phyloP scores from a whole-genome alignment of 108 stramenopile species.

The Pseudonitzschia multiseries region DNA sequence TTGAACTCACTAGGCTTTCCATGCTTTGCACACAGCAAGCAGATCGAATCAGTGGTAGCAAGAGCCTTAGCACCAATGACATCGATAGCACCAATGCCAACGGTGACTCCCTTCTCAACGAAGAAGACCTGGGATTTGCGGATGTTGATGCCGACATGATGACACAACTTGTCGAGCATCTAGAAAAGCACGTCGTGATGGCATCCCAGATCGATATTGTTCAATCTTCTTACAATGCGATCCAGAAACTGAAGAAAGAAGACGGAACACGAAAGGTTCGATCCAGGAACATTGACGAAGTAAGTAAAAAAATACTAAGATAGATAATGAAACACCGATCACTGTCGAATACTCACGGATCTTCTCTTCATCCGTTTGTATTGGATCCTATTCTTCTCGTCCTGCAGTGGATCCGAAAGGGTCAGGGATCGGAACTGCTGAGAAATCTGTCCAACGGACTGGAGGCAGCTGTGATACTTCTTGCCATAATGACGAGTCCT shows the following conservation, averaged over 20 bases:
- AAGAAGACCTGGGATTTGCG: conserved; percentile 29
- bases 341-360: not conserved
- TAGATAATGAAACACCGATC: too few species aligned
- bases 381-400: too few species aligned
- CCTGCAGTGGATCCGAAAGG: conserved; percentile 25
- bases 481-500: conserved; percentile 73
- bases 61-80: not conserved
- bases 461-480: conserved; percentile 73
- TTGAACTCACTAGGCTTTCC: conserved; percentile 15
- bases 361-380: not conserved
- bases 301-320: conserved; percentile 14
- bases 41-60: not conserved
- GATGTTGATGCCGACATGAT: conserved; percentile 36
- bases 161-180: conserved; percentile 25
- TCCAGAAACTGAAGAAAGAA: conserved; percentile 13
- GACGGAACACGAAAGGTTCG: not conserved
- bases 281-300: conserved; percentile 19
- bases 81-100: not conserved
- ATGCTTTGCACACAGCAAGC: conserved; percentile 8
- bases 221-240: conserved; percentile 30
- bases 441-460: conserved; percentile 42
- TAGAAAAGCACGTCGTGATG: conserved; percentile 38
- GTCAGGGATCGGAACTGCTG: conserved; percentile 12
- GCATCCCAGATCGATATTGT: conserved; percentile 34
- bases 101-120: conserved; percentile 7